These are phyloP conservation scores for Bothia castanella DNA, from an alignment of 1,284 basidiomycete genomes.

Conservation along the genomic window DNA sequence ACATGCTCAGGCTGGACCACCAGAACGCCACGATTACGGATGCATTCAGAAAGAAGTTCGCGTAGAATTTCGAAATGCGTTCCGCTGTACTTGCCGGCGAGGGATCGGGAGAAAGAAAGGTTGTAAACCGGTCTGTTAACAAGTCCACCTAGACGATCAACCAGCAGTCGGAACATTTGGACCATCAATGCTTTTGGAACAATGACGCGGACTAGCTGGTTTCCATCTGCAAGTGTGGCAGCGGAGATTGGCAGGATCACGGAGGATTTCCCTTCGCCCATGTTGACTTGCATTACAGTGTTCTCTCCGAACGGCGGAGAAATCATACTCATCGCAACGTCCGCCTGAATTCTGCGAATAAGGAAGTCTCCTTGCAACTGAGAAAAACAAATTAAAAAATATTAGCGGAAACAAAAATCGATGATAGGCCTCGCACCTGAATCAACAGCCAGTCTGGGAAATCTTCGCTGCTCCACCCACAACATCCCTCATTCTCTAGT, in stretches of 20 bases:
- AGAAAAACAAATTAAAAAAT: too few relatives aligned
- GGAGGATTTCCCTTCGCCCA: constrained; percentile 58
- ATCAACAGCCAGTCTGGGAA: neutral
- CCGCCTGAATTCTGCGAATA: too few relatives aligned
- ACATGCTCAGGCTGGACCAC: too few relatives aligned
- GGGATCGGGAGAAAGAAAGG: neutral
- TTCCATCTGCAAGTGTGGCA: too few relatives aligned
- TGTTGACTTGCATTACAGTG: constrained; percentile 43
- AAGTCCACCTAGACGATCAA: constrained; percentile 41
- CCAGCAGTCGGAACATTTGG: constrained; percentile 48
- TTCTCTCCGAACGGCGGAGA: too few relatives aligned
- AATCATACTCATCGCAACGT: too few relatives aligned
- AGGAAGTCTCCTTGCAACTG: constrained; percentile 45
- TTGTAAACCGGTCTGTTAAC: constrained; percentile 41
- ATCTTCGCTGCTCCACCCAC: constrained; percentile 6
- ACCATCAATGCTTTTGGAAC: constrained; percentile 42
- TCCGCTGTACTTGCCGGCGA: constrained; percentile 17
- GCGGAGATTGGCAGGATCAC: constrained; percentile 48
- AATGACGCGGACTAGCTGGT: constrained; percentile 35
- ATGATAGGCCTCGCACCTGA: neutral
- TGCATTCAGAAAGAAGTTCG: constrained; percentile 21
- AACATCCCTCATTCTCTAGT: neutral
- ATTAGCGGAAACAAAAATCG: too few relatives aligned
- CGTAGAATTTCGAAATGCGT: constrained; percentile 18
- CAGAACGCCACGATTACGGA: too few relatives aligned